Evolutionary conservation across 2,329 filamentous ascomycete genomes (phyloP), one percentile per base, ranked within the genome.

Genomic region (Aspergillus eucalypticola): DNA sequence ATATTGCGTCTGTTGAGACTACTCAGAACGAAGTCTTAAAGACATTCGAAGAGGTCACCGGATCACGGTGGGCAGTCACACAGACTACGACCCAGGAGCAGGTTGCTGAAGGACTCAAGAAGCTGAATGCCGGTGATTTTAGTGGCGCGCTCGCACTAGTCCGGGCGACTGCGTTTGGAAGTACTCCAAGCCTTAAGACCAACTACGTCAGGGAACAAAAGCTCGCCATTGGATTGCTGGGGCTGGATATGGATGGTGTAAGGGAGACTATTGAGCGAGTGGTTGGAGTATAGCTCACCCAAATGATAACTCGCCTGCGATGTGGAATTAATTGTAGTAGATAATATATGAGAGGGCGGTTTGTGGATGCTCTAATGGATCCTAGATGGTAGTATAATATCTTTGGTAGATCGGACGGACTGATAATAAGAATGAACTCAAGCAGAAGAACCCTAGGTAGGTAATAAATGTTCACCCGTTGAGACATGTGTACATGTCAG

Each of bases 11-110:
- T 0, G 85, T 88, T 65, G 81, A 81, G 29, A 80, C 82, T 0
- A 82, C 82, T 1, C 86, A 88, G 72, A 83, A 84, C 17, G 79
- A 88, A 63, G 72, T 90, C 1, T 68, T 89, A 1, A 71, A 75
- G 11, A 69, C 79, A 0, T 73, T 84, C 2, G 84, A 90, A 72
- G 80, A 82, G 59, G 73, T 79, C 10, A 84, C 82, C 0, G 81
- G 81, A 2, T 68, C 74, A 17, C 82, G 83, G 61, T 88, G 82
- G 78, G 75, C 77, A 0, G 75, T 87, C 2, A 78, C 75, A 3
- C 72, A 72, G 13, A 70, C 73, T 10, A 76, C 72, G 3, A 71
- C 74, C 0, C 61, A 68, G 0, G 50, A 70, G 6, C 50, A 70
- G 46, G 52, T 70, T n/a, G 52, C 25, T 10, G 67, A 65, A 15